These are phyloP conservation scores for Eucalyptus tenuipes DNA, from an alignment of 345 rosid genomes.

Conservation along the genomic window DNA sequence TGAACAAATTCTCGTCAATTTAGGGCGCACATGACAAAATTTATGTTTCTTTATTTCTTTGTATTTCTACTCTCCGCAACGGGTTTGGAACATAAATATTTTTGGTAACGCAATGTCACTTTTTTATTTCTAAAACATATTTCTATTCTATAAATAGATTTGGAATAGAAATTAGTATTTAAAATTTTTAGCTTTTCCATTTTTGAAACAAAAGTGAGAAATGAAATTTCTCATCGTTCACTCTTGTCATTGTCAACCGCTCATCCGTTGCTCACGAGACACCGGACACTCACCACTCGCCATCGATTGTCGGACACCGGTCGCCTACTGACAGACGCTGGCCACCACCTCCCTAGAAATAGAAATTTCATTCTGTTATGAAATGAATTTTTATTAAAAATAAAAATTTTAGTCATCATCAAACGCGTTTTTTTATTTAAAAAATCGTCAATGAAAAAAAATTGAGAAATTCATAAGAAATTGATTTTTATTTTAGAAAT, in stretches of 20 bases:
- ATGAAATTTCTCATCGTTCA: too few species aligned
- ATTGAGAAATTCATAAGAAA: too few species aligned
- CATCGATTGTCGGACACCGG: accelerated
- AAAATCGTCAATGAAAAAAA: accelerated
- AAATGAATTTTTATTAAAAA: accelerated
- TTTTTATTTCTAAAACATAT: accelerated
- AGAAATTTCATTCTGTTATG: accelerated
- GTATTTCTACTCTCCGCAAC: accelerated
- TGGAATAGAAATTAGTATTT: accelerated
- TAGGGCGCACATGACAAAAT: accelerated
- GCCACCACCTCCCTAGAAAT: accelerated
- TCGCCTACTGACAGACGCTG: accelerated
- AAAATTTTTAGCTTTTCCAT: too few species aligned
- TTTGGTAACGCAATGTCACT: too few species aligned
- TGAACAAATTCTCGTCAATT: too few species aligned
- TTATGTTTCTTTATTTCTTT: too few species aligned
- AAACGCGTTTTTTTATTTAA: accelerated
- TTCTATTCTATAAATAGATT: accelerated
- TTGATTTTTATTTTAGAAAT: accelerated
- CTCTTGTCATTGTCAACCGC: accelerated
- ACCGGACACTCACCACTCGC: accelerated
- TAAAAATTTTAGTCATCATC: accelerated
- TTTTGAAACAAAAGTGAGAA: too few species aligned
- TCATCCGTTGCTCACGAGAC: accelerated
- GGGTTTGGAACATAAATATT: accelerated